phyloP scores from a whole-genome alignment of 2,329 filamentous ascomycete species.

The Tolypocladium tundrense region DNA sequence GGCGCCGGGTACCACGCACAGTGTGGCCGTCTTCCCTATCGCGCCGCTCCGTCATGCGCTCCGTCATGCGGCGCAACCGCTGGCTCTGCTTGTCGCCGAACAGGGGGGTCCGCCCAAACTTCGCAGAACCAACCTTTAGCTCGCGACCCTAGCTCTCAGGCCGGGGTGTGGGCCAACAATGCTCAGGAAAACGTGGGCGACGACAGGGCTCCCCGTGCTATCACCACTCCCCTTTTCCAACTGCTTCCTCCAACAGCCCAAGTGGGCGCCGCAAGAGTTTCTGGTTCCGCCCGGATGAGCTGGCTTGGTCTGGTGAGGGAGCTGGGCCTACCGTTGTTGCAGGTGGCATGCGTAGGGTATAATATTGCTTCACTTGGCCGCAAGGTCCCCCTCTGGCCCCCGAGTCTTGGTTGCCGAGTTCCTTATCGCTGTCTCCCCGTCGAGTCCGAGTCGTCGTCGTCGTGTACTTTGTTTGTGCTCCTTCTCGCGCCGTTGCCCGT shows the following conservation, averaged over 20 bases:
- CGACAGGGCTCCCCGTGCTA: background rate
- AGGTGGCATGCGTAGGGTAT: background rate
- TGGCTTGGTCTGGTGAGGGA: background rate
- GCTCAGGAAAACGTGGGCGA: conserved; percentile 1
- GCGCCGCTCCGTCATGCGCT: background rate
- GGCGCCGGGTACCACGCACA: background rate
- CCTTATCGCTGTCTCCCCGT: background rate
- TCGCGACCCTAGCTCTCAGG: background rate
- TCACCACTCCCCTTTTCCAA: background rate
- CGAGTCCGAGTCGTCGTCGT: background rate
- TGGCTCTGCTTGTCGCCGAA: background rate
- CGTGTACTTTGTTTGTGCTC: background rate
- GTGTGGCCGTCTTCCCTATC: background rate
- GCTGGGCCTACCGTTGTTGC: background rate
- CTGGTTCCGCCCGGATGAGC: background rate
- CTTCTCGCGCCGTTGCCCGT: background rate
- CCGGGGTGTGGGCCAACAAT: background rate
- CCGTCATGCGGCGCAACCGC: background rate
- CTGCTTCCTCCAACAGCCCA: background rate
- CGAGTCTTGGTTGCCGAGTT: background rate
- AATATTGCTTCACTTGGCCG: background rate
- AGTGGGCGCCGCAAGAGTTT: background rate
- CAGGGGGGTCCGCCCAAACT: background rate
- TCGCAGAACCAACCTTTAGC: background rate
- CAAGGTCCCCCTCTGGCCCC: background rate